Percentiles rank a stretch among this genome's conserved stretches.
phyloP scores from a whole-genome alignment of 805 yeast species.

The Sungouiella thailandica region DNA sequence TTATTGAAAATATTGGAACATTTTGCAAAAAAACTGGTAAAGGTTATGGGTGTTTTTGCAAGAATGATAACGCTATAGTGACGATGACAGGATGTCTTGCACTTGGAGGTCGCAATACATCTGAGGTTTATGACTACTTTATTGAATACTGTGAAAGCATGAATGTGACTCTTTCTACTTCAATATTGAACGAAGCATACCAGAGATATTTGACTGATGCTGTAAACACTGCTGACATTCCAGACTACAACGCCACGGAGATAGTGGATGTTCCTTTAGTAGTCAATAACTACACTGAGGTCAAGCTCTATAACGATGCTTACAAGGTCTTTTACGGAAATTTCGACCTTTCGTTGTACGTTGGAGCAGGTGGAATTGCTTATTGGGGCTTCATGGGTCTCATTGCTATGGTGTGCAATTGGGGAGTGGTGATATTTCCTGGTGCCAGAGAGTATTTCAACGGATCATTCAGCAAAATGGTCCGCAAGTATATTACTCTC shows the following conservation, averaged over 20 bases:
- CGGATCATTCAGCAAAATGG: constrained; percentile 26
- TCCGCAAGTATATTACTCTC: constrained; percentile 31
- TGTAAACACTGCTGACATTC: neutral
- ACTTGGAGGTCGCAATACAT: neutral
- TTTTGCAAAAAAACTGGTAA: neutral
- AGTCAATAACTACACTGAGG: constrained; percentile 4
- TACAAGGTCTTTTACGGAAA: constrained; percentile 6
- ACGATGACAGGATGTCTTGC: constrained; percentile 6
- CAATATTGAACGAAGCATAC: neutral
- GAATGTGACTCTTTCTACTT: neutral
- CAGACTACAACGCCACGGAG: neutral
- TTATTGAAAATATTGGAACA: neutral
- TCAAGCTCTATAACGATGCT: constrained; percentile 2
- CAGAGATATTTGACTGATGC: neutral
- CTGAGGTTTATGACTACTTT: neutral
- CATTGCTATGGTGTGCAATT: constrained; percentile 10
- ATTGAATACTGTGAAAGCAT: neutral
- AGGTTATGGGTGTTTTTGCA: constrained; percentile 3
- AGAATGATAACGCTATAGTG: constrained; percentile 4
- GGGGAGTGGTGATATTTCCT: constrained; percentile 13
- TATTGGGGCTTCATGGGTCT: constrained; percentile 12
- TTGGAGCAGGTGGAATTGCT: constrained; percentile 4
- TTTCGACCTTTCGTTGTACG: constrained; percentile 6
- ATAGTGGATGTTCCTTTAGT: constrained; percentile 9
- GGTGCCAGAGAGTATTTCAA: constrained; percentile 7